These are phyloP conservation scores for Eucalyptus lansdowneana DNA, from an alignment of 345 rosid genomes.

Conservation along the genomic window DNA sequence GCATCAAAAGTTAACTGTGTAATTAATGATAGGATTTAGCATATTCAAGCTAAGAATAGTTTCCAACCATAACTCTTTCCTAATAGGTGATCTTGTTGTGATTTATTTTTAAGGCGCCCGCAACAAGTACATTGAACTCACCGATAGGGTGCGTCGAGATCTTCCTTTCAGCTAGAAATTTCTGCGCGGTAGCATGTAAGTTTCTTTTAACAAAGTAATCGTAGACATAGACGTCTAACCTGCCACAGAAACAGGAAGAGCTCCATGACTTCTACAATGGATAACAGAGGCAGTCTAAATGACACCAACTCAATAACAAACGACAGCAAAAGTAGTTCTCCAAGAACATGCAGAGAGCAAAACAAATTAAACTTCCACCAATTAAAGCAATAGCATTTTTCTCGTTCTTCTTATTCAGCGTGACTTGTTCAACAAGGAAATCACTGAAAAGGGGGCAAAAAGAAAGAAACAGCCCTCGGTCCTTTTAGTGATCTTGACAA, in stretches of 20 bases:
- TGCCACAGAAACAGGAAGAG: not conserved
- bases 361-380: not conserved
- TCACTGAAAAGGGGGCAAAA: not conserved
- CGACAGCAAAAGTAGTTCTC: not conserved
- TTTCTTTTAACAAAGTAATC: conserved; percentile 62
- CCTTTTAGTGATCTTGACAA: not conserved
- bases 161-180: conserved; percentile 54
- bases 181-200: conserved; percentile 42
- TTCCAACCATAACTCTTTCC: not conserved
- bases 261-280: not conserved
- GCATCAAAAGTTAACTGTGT: not conserved
- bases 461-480: not conserved
- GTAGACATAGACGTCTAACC: conserved; percentile 62
- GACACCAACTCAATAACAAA: not conserved
- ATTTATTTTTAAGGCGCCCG: not conserved
- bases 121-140: conserved; percentile 4
- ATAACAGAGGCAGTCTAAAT: not conserved
- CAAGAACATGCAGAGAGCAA: not conserved
- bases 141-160: conserved; percentile 52
- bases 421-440: not conserved
- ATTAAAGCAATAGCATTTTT: not conserved
- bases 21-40: not conserved
- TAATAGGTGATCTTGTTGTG: not conserved
- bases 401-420: not conserved
- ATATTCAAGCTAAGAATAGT: not conserved